Evolutionary conservation across 345 rosid species (phyloP).

Genomic region (Aquilaria sinensis): DNA sequence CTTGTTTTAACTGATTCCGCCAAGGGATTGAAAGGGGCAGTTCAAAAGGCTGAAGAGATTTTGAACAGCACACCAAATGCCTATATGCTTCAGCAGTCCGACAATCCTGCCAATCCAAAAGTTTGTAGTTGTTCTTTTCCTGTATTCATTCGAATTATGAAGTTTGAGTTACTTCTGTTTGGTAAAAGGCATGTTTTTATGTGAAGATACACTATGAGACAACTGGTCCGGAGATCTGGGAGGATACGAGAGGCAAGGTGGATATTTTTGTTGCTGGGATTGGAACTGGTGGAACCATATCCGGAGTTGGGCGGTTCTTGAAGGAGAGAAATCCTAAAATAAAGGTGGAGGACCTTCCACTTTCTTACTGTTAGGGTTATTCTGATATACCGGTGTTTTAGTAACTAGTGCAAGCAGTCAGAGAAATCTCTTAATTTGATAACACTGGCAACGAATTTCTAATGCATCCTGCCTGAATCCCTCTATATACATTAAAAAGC

Average conservation of each 20-base stretch:
- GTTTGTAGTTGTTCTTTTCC: constrained; percentile 26
- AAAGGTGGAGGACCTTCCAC: constrained; percentile 39
- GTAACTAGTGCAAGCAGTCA: too few species aligned
- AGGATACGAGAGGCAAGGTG: constrained; percentile 74
- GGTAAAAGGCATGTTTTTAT: constrained; percentile 15
- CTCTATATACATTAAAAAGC: not conserved
- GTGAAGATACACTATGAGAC: constrained; percentile 79
- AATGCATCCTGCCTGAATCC: not conserved
- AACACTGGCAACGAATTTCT: constrained; percentile 1
- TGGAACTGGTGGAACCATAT: constrained; percentile 89
- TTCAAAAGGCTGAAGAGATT: constrained; percentile 76
- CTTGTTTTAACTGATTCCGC: constrained; percentile 75
- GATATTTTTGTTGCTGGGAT: constrained; percentile 74
- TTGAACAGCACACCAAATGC: constrained; percentile 52
- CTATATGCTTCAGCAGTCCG: constrained; percentile 80
- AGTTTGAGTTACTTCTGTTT: not conserved
- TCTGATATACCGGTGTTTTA: too few species aligned
- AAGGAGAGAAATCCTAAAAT: constrained; percentile 69
- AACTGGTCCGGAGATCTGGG: constrained; percentile 91
- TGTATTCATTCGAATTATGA: not conserved
- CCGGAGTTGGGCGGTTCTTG: constrained; percentile 68
- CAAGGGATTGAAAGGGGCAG: constrained; percentile 70
- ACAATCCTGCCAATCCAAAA: constrained; percentile 86
- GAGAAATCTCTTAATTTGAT: not conserved
- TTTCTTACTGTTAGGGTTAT: not conserved